Evolutionary conservation across 441 rosid genomes (phyloP).

Genomic region (Raphanus hybrid): DNA sequence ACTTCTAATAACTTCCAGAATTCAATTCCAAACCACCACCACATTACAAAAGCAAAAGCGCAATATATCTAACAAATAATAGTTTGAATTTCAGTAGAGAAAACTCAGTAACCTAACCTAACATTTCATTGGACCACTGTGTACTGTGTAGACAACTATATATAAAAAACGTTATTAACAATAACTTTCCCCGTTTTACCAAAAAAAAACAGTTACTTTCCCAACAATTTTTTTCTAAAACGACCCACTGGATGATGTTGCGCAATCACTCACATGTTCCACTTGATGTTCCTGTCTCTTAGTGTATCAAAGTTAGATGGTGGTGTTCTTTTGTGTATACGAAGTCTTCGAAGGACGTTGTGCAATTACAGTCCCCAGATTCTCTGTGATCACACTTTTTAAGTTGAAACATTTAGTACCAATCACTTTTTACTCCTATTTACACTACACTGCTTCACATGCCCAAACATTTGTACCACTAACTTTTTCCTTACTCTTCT

Average conservation of each 20-base stretch:
- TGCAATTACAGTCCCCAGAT: conserved; percentile 41
- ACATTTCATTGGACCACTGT: conserved; percentile 12
- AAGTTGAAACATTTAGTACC: conserved; percentile 37
- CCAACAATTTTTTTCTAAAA: background rate
- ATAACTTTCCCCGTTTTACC: background rate
- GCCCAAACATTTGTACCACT: conserved; percentile 36
- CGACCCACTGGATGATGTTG: conserved; percentile 23
- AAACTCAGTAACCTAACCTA: conserved; percentile 19
- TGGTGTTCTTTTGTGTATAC: conserved; percentile 37
- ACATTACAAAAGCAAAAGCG: background rate
- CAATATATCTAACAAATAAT: background rate
- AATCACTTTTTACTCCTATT: conserved; percentile 37
- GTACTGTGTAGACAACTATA: conserved; percentile 8
- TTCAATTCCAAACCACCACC: background rate
- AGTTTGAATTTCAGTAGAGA: background rate
- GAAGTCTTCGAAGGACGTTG: conserved; percentile 35
- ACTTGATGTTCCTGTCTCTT: conserved; percentile 34
- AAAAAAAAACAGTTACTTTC: background rate
- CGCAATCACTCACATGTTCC: conserved; percentile 41
- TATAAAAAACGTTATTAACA: background rate
- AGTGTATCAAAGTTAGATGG: conserved; percentile 9
- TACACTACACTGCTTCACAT: conserved; percentile 36
- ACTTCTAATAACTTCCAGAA: background rate
- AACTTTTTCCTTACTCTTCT: conserved; percentile 6
- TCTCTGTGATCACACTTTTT: conserved; percentile 41